phyloP scores from a whole-genome alignment of 371 early-diverging fungal genomes.

The Funneliformis caledonium region DNA sequence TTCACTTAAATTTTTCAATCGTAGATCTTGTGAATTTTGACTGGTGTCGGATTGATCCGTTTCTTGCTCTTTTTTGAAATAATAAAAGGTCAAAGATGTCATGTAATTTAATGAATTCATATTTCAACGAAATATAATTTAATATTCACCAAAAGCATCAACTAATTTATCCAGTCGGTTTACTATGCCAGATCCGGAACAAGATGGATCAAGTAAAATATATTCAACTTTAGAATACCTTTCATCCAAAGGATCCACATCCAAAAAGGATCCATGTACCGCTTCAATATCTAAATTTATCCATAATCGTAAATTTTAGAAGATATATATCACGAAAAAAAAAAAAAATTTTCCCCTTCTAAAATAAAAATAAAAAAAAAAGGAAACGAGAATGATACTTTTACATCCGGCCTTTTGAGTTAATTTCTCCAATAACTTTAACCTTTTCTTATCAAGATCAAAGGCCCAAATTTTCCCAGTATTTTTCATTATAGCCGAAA shows the following conservation, averaged over 20 bases:
- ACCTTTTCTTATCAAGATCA: conserved; percentile 84
- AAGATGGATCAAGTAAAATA: conserved; percentile 97
- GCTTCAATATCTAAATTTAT: conserved; percentile 52
- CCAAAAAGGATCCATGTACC: conserved; percentile 69
- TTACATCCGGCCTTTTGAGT: conserved; percentile 80
- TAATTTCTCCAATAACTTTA: conserved; percentile 75
- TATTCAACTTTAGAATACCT: conserved; percentile 80
- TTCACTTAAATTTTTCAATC: conserved; percentile 71
- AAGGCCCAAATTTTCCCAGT: conserved; percentile 91
- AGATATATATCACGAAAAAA: not conserved
- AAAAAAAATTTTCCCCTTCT: not conserved
- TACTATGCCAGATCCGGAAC: conserved; percentile 97
- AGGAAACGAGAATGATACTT: conserved; percentile 57
- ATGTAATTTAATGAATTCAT: not conserved
- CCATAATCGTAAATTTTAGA: not conserved
- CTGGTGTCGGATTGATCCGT: not conserved
- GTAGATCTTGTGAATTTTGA: conserved; percentile 58
- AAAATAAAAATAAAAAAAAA: not conserved
- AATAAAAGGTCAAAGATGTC: conserved; percentile 25
- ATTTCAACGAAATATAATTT: not conserved
- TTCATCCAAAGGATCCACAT: conserved; percentile 64
- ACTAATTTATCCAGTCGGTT: conserved; percentile 83
- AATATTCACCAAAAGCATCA: conserved; percentile 57
- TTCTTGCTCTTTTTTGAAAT: conserved; percentile 21
- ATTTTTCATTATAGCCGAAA: conserved; percentile 86